Evolutionary conservation across 2,329 filamentous ascomycete species (phyloP).

Genomic region (Exophiala sp.): DNA sequence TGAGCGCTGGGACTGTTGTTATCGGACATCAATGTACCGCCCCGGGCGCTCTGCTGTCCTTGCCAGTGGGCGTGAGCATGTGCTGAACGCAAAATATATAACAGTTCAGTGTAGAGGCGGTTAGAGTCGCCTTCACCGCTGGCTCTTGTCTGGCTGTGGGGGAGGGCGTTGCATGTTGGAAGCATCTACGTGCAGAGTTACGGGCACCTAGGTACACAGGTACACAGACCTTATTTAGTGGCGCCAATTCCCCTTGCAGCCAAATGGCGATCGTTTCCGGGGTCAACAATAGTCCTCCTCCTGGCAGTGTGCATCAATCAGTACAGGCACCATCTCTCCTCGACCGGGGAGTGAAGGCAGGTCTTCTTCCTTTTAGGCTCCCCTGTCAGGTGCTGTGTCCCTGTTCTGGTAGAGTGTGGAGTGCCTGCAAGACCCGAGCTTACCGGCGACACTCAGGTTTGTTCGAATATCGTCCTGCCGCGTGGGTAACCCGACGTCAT

Average conservation of each 20-base stretch:
- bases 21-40: conserved; percentile 16
- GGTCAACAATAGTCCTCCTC: background rate
- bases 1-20: background rate
- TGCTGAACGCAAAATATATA: background rate
- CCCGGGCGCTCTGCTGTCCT: background rate
- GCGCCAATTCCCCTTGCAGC: background rate
- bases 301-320: too few species aligned
- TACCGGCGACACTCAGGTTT: background rate
- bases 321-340: too few species aligned
- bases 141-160: too few species aligned
- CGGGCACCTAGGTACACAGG: too few species aligned
- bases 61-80: background rate
- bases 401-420: background rate
- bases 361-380: background rate
- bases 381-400: too few species aligned
- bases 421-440: background rate
- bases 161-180: too few species aligned
- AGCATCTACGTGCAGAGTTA: too few species aligned
- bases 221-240: too few species aligned
- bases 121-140: too few species aligned
- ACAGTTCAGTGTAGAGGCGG: too few species aligned
- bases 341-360: too few species aligned
- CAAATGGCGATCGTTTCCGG: background rate
- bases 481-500: conserved; percentile 16
- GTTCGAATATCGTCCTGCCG: conserved; percentile 5